These are phyloP conservation scores for Massariosphaeria phaeospora DNA, from an alignment of 495 filamentous ascomycete species.

Conservation along the genomic window DNA sequence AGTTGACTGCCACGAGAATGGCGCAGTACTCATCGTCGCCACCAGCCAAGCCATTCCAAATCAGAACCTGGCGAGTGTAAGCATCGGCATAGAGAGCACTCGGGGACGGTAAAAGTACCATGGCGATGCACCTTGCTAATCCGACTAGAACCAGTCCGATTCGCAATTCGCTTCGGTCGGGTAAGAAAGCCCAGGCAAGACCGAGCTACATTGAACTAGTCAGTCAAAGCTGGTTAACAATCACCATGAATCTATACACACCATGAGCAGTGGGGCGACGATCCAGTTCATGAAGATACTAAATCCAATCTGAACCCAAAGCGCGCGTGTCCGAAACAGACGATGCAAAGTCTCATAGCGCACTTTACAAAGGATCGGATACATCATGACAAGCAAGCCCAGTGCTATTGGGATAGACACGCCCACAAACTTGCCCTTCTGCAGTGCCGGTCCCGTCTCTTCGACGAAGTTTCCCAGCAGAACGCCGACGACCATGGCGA, in stretches of 20 bases:
- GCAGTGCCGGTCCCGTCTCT: conserved; percentile 52
- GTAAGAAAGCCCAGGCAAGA: conserved; percentile 78
- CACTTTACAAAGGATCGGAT: conserved; percentile 84
- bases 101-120: conserved; percentile 51
- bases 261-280: conserved; percentile 78
- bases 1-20: conserved; percentile 85
- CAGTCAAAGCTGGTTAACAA: not conserved
- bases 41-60: conserved; percentile 74
- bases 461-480: conserved; percentile 73
- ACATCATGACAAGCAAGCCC: conserved; percentile 88
- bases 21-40: conserved; percentile 84
- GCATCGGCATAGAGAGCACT: not conserved
- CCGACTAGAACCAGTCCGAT: conserved; percentile 75
- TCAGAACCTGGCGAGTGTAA: conserved; percentile 52
- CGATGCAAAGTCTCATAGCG: conserved; percentile 68
- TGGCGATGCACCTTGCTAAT: conserved; percentile 74
- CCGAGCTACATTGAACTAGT: conserved; percentile 51
- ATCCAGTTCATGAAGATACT: conserved; percentile 80
- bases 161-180: conserved; percentile 62
- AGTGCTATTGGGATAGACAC: conserved; percentile 78
- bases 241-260: conserved; percentile 37
- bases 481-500: conserved; percentile 75
- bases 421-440: conserved; percentile 63
- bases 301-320: conserved; percentile 77
- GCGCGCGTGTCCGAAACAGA: conserved; percentile 53